phyloP scores from a whole-genome alignment of 2,329 filamentous ascomycete species.

The Ceratocystis diversiconidia region DNA sequence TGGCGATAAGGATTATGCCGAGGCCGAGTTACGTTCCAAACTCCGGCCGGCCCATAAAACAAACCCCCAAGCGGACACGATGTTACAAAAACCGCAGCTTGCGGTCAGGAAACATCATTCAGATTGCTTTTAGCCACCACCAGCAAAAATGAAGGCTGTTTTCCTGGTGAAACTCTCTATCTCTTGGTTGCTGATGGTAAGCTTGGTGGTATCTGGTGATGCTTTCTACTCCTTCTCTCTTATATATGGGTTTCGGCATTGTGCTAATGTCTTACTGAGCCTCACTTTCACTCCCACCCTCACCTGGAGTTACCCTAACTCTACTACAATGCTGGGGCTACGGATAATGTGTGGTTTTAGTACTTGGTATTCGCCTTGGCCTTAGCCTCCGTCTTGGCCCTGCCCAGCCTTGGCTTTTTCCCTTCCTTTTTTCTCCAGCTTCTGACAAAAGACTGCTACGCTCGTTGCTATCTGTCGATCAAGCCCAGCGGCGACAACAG shows the following conservation, averaged over 20 bases:
- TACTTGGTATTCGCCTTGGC: no score
- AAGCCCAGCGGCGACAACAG: not conserved
- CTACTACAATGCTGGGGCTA: not conserved
- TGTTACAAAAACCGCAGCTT: not conserved
- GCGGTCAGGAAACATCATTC: no score
- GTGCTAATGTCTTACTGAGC: not conserved
- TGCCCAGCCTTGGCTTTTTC: not conserved
- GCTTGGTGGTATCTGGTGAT: not conserved
- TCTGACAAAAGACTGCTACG: not conserved
- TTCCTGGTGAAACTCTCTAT: not conserved
- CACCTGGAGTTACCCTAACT: no score
- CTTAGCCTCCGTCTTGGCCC: no score
- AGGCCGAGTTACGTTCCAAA: not conserved
- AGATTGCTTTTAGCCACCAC: no score
- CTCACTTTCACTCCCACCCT: not conserved
- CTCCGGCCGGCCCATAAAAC: not conserved
- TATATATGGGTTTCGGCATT: not conserved
- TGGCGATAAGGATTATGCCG: not conserved
- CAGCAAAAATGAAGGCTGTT: no score
- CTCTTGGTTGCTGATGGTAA: not conserved
- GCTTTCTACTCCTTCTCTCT: not conserved
- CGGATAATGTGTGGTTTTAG: no score
- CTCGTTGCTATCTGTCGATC: not conserved
- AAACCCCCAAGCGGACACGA: not conserved
- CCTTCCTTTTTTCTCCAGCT: not conserved